Base-by-base conservation (phyloP, 2,329 filamentous ascomycete species). In the Aspergillus intermedius region DNA sequence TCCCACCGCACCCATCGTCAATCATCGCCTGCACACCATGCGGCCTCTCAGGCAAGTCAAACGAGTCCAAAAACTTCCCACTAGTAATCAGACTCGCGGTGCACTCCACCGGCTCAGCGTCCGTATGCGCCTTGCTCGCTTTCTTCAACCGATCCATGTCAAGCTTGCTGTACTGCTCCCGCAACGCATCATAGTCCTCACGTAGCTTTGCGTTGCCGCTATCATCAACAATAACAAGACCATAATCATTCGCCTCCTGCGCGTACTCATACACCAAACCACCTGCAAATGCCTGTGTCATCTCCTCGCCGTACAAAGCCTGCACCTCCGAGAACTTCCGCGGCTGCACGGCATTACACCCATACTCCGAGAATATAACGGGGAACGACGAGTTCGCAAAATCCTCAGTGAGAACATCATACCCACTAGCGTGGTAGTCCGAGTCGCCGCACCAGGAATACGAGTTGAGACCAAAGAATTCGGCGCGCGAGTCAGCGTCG, bases 131-230 rank as follows among this genome's bases (percentile, higher is more conserved):
- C 12, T 80, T 73, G 66, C 86, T 82, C 56, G 79, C 72, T 44
- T 77, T 74, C 70, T 88, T 77, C 48, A 96, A 76, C 13, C 77
- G 68, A 47, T 74, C 76, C 66, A 88, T 80, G 71, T 95, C 80
- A 48, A 96, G 74, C 65, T 84, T 83, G 66, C 78, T 77, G 72
- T 87, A 90, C 74, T 93, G 87, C 32, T 70, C 71, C 72, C 85
- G 81, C 51, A 97, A 82, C 54, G 87, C 84, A 65, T 86, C 80
- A 70, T 77, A 91, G 67, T 91, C 87, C 19, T 69, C 57, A 32
- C 82, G 74, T 40, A 89, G 74, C 42, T 75, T 73, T 48, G 81
- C 76, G 15, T 75, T 78, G 55, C 75, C 76, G 58, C 83, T 79
- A 49, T 66, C 69, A 58, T 79, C 78, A 59, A 88, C 70, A 54